Conservation (phyloP, 2,329 filamentous ascomycete species). For the Aspergillus cejpii region DNA sequence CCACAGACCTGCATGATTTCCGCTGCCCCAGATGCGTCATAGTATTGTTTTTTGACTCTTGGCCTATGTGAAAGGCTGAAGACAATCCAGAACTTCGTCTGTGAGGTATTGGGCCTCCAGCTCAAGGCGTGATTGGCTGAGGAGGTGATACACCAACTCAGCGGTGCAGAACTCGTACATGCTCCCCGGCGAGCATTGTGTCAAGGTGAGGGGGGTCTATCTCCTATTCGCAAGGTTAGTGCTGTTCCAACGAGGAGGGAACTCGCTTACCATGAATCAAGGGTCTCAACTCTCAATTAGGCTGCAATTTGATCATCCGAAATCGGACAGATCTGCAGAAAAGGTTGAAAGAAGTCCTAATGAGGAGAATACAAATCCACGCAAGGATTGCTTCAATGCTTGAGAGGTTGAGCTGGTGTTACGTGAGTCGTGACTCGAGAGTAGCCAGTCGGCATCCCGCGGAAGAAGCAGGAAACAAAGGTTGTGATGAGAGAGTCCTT, state of each 20-base stretch:
- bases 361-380: neutral
- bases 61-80: neutral
- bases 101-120: no score
- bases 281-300: neutral
- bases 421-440: neutral
- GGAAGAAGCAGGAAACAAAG: slow-evolving; percentile 3
- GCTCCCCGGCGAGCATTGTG: neutral
- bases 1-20: no score
- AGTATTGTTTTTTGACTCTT: slow-evolving; percentile 10
- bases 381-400: neutral
- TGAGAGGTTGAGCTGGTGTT: neutral
- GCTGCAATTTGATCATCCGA: neutral
- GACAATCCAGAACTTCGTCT: neutral
- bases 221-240: neutral
- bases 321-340: neutral
- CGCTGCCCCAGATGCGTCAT: slow-evolving; percentile 32
- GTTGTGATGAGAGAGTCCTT: neutral
- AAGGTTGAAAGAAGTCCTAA: neutral
- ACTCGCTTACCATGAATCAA: neutral
- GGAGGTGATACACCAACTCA: neutral
- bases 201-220: slow-evolving; percentile 2
- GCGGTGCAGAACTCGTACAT: neutral
- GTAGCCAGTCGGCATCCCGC: slow-evolving; percentile 9
- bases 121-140: neutral
- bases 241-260: neutral